phyloP scores from a whole-genome alignment of 306 rosid genomes.

The Styphnolobium japonicum region DNA sequence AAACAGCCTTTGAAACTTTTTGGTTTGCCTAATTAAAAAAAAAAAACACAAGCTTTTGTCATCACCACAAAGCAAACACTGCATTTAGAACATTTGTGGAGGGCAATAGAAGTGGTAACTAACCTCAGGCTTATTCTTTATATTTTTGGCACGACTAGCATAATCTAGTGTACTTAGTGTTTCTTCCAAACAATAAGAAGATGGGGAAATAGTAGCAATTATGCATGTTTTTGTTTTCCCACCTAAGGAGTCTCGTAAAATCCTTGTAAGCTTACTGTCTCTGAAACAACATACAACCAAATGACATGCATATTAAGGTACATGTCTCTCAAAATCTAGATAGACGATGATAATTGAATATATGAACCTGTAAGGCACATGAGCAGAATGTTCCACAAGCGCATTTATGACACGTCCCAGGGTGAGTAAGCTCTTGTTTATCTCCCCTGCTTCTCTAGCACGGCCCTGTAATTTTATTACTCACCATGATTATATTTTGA shows the following conservation, averaged over 20 bases:
- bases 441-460: slow-evolving; percentile 99
- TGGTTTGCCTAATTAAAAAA: slow-evolving; percentile 73
- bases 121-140: slow-evolving; percentile 96
- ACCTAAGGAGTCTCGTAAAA: slow-evolving; percentile 90
- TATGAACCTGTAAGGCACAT: slow-evolving; percentile 85
- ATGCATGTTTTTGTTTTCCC: slow-evolving; percentile 98
- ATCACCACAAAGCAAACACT: slow-evolving; percentile 4
- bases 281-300: slow-evolving; percentile 40
- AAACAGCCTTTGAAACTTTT: slow-evolving; percentile 80
- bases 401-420: slow-evolving; percentile 97
- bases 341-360: background rate
- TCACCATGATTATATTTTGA: background rate
- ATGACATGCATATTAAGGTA: slow-evolving; percentile 21
- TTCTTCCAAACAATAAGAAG: slow-evolving; percentile 78
- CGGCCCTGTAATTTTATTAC: slow-evolving; percentile 60
- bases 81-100: background rate
- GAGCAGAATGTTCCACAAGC: slow-evolving; percentile 88
- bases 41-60: slow-evolving; percentile 15
- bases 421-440: slow-evolving; percentile 97
- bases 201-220: slow-evolving; percentile 90
- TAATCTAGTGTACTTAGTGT: slow-evolving; percentile 93
- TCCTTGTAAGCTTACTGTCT: slow-evolving; percentile 95
- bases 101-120: slow-evolving; percentile 23
- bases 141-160: slow-evolving; percentile 91
- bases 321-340: background rate